Conservation (phyloP, 2,329 filamentous ascomycete species). For the Fonsecaea nubica region DNA sequence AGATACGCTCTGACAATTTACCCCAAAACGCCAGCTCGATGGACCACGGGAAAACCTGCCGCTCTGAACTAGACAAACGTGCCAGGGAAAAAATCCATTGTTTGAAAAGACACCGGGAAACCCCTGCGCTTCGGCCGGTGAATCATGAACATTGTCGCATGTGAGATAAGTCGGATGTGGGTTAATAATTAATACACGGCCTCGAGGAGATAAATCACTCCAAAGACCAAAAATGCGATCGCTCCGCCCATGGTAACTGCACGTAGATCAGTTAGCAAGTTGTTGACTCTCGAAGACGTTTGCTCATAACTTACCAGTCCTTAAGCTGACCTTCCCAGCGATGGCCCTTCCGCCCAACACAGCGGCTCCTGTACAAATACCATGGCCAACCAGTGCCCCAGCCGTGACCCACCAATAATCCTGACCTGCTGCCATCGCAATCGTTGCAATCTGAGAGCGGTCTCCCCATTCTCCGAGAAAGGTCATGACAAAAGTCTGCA, state of each 20-base stretch:
- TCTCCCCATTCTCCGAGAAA: slow-evolving; percentile 99
- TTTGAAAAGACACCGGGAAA: not conserved
- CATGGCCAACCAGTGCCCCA: slow-evolving; percentile 85
- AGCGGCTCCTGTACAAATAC: slow-evolving; percentile 85
- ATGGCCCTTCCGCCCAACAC: slow-evolving; percentile 92
- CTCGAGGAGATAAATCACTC: slow-evolving; percentile 88
- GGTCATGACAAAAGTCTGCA: slow-evolving; percentile 98
- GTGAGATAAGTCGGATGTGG: not conserved
- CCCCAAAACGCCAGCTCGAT: no score
- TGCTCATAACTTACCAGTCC: slow-evolving; percentile 76
- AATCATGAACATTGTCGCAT: not conserved
- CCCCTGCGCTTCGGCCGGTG: not conserved
- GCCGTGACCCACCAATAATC: slow-evolving; percentile 99
- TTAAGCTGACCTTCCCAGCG: slow-evolving; percentile 90
- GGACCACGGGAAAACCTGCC: no score
- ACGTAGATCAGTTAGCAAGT: slow-evolving; percentile 27
- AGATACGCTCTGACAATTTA: no score
- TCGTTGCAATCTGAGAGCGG: slow-evolving; percentile 95
- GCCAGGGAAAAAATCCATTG: not conserved
- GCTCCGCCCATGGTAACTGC: slow-evolving; percentile 92
- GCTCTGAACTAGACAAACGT: not conserved
- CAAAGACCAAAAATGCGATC: slow-evolving; percentile 86
- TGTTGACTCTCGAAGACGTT: slow-evolving; percentile 6
- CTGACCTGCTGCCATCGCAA: slow-evolving; percentile 97
- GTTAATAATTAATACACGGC: slow-evolving; percentile 66